Conservation (phyloP, 306 rosid species). For the Cicer cuneatum region DNA sequence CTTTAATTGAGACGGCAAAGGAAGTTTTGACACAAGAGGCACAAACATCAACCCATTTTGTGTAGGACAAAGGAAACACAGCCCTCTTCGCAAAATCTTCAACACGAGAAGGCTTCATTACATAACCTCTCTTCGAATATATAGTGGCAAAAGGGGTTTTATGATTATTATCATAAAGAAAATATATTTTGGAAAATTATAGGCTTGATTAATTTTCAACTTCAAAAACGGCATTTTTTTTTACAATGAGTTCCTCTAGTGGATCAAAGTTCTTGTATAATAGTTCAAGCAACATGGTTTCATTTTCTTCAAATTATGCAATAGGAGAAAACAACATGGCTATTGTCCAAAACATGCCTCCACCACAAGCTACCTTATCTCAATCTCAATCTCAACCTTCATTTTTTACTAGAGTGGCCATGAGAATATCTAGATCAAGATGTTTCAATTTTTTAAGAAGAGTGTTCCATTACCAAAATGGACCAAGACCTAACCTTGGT, state of each 20-base stretch:
- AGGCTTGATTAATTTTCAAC: conserved; percentile 28
- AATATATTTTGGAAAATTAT: neutral
- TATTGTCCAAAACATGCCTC: conserved; percentile 45
- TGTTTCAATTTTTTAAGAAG: conserved; percentile 82
- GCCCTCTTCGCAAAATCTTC: conserved; percentile 96
- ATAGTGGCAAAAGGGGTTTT: conserved; percentile 39
- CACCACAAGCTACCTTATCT: conserved; percentile 6
- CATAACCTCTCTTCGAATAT: conserved; percentile 64
- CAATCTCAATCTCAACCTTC: conserved; percentile 46
- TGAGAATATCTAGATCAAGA: conserved; percentile 87
- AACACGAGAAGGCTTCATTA: conserved; percentile 88
- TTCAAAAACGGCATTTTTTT: conserved; percentile 13
- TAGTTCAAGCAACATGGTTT: conserved; percentile 47
- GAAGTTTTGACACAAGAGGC: conserved; percentile 72
- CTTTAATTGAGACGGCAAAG: conserved; percentile 73
- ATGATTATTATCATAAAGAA: no score
- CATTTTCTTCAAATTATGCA: conserved; percentile 55
- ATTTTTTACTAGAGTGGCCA: conserved; percentile 57
- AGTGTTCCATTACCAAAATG: conserved; percentile 93
- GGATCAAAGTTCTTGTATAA: conserved; percentile 44
- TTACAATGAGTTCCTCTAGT: conserved; percentile 44
- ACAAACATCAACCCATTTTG: conserved; percentile 76
- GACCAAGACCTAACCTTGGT: conserved; percentile 76
- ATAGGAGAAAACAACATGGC: conserved; percentile 46
- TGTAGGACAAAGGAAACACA: conserved; percentile 86